Percentiles rank a stretch among this genome's conserved stretches.
phyloP scores from a whole-genome alignment of 352 stramenopile genomes.

The Phytopythium mirpurense region DNA sequence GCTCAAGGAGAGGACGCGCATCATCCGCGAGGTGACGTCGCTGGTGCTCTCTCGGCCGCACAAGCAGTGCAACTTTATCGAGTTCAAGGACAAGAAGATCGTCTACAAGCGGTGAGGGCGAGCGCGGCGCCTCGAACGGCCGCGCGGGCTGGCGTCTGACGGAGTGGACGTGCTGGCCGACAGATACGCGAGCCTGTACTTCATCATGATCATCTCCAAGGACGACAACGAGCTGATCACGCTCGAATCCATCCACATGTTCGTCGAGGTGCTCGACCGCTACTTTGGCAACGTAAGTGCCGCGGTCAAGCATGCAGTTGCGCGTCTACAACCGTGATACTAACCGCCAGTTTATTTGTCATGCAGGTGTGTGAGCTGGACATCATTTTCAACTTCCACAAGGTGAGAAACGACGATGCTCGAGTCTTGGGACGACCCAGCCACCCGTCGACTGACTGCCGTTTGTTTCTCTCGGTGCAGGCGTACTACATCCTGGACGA shows the following conservation, averaged over 20 bases:
- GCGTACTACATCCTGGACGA: slow-evolving; percentile 99
- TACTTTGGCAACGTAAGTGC: slow-evolving; percentile 93
- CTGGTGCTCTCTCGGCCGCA: slow-evolving; percentile 81
- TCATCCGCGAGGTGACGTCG: slow-evolving; percentile 86
- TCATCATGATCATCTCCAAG: slow-evolving; percentile 94
- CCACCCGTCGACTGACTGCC: background rate
- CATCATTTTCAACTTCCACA: slow-evolving; percentile 99
- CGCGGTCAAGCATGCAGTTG: background rate
- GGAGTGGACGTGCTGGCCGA: background rate
- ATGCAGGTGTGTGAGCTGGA: slow-evolving; percentile 89
- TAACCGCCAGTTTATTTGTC: background rate
- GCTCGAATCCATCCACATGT: slow-evolving; percentile 97
- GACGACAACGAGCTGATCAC: slow-evolving; percentile 98
- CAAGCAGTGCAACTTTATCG: slow-evolving; percentile 94
- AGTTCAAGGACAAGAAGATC: slow-evolving; percentile 98
- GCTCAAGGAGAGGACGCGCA: slow-evolving; percentile 82
- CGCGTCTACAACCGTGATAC: background rate
- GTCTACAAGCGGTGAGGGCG: slow-evolving; percentile 91
- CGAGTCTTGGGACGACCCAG: background rate
- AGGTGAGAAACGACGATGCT: slow-evolving; percentile 34
- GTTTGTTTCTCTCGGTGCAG: slow-evolving; percentile 10
- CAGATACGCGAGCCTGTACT: slow-evolving; percentile 96
- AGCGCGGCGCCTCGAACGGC: background rate
- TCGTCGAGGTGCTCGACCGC: slow-evolving; percentile 97
- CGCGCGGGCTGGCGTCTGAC: background rate